A percentile compares a stretch with the other conserved stretches of the same genome.
Evolutionary conservation across 2,329 filamentous ascomycete genomes (phyloP).

Genomic region (Chlorencoelia australis): DNA sequence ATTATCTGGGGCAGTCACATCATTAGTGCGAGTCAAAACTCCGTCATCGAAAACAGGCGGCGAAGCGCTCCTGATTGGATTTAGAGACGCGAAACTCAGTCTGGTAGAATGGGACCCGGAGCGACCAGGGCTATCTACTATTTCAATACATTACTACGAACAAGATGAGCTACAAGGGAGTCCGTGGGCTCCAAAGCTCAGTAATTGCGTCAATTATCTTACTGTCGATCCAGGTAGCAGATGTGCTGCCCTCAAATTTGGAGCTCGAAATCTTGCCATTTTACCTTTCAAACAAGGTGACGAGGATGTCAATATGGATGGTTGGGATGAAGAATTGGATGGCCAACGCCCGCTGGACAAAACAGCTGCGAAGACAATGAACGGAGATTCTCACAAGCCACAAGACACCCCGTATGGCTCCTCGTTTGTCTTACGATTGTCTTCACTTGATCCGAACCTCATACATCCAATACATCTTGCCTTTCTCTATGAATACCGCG

Average conservation of each 20-base stretch:
- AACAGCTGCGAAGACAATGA: slow-evolving; percentile 25
- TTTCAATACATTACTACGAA: slow-evolving; percentile 97
- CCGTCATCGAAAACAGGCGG: slow-evolving; percentile 67
- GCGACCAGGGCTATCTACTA: slow-evolving; percentile 67
- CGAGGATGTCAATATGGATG: slow-evolving; percentile 84
- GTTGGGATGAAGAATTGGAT: slow-evolving; percentile 77
- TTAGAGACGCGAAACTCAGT: slow-evolving; percentile 86
- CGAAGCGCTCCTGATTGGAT: slow-evolving; percentile 72
- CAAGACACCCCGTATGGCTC: slow-evolving; percentile 66
- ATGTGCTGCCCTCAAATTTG: slow-evolving; percentile 92
- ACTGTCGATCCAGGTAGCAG: slow-evolving; percentile 83
- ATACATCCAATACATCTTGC: slow-evolving; percentile 84
- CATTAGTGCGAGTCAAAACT: slow-evolving; percentile 67
- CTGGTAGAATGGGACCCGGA: slow-evolving; percentile 89
- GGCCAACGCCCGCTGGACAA: slow-evolving; percentile 48
- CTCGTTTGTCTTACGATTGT: slow-evolving; percentile 87
- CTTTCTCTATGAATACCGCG: slow-evolving; percentile 93
- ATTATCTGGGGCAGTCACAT: slow-evolving; percentile 75
- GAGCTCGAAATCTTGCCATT: slow-evolving; percentile 79
- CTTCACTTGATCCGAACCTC: slow-evolving; percentile 76
- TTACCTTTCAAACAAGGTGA: slow-evolving; percentile 80
- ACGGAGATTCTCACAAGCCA: slow-evolving; percentile 13
- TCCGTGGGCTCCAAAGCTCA: slow-evolving; percentile 70
- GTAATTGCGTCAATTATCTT: slow-evolving; percentile 69
- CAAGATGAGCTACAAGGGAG: slow-evolving; percentile 77